A percentile compares a stretch with the other conserved stretches of the same genome.
Evolutionary conservation across 768 basidiomycete genomes (phyloP).

Genomic region (Collybia sordida): DNA sequence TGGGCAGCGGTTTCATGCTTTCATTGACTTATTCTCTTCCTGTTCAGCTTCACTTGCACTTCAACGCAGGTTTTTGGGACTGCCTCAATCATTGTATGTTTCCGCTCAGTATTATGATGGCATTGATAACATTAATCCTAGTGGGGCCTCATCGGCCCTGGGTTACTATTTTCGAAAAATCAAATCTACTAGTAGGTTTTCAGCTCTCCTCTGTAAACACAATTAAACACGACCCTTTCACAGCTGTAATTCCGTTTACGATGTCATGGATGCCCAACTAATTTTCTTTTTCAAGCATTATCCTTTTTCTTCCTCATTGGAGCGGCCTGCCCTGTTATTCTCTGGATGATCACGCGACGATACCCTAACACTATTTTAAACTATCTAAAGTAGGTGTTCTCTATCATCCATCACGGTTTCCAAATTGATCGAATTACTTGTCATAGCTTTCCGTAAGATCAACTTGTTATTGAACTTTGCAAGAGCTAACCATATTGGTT

Average conservation of each 20-base stretch:
- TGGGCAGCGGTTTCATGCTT: neutral
- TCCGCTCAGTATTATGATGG: slow-evolving; percentile 4
- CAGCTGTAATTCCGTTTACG: slow-evolving; percentile 15
- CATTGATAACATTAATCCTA: slow-evolving; percentile 16
- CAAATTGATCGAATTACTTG: neutral
- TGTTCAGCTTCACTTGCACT: slow-evolving; percentile 48
- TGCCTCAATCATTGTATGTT: slow-evolving; percentile 58
- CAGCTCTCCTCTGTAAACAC: neutral
- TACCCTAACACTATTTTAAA: slow-evolving; percentile 64
- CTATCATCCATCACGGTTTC: neutral
- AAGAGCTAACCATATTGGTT: slow-evolving; percentile 1
- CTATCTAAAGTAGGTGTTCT: slow-evolving; percentile 61
- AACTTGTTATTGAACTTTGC: slow-evolving; percentile 4
- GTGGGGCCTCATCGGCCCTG: slow-evolving; percentile 74
- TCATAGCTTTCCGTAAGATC: slow-evolving; percentile 47
- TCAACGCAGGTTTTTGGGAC: slow-evolving; percentile 50
- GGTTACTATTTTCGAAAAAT: slow-evolving; percentile 50
- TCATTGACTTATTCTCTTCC: neutral
- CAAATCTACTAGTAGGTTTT: slow-evolving; percentile 57
- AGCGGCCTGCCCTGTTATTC: slow-evolving; percentile 58
- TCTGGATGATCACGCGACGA: slow-evolving; percentile 60
- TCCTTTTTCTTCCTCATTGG: slow-evolving; percentile 76
- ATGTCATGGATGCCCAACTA: neutral
- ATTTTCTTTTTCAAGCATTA: slow-evolving; percentile 36
- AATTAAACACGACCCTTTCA: neutral